A percentile compares a stretch with the other conserved stretches of the same genome.
phyloP scores from a whole-genome alignment of 1,284 basidiomycete species.

The Gomphus bonarii region DNA sequence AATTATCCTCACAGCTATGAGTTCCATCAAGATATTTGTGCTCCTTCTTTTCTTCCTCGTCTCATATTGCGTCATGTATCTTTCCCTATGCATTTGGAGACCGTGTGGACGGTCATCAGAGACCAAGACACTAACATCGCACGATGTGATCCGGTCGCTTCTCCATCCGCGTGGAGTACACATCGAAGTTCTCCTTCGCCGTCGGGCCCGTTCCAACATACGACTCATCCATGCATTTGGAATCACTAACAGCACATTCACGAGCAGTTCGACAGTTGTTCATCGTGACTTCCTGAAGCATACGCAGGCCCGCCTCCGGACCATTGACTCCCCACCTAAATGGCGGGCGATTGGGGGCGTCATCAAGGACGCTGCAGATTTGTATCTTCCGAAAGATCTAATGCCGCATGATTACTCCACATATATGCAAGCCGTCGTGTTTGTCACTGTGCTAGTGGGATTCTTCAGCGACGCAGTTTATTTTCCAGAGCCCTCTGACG shows the following conservation, averaged over 20 bases:
- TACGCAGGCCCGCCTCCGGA: slow-evolving; percentile 20
- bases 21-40: background rate
- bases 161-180: slow-evolving; percentile 21
- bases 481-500: slow-evolving; percentile 19
- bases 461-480: slow-evolving; percentile 24
- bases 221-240: slow-evolving; percentile 32
- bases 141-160: slow-evolving; percentile 11
- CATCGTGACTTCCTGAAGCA: slow-evolving; percentile 25
- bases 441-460: slow-evolving; percentile 30
- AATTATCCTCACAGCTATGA: background rate
- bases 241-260: slow-evolving; percentile 30
- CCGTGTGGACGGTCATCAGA: background rate
- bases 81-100: too few relatives aligned
- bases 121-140: background rate
- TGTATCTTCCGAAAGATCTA: slow-evolving; percentile 6
- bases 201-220: slow-evolving; percentile 33
- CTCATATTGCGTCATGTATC: background rate
- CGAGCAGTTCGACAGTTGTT: slow-evolving; percentile 21
- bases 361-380: slow-evolving; percentile 21
- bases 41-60: background rate
- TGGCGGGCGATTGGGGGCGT: slow-evolving; percentile 24
- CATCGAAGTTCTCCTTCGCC: slow-evolving; percentile 20
- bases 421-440: slow-evolving; percentile 33
- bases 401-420: slow-evolving; percentile 18
- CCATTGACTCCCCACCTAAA: slow-evolving; percentile 16